phyloP scores from a whole-genome alignment of 495 filamentous ascomycete species.

The Tuber brumale region DNA sequence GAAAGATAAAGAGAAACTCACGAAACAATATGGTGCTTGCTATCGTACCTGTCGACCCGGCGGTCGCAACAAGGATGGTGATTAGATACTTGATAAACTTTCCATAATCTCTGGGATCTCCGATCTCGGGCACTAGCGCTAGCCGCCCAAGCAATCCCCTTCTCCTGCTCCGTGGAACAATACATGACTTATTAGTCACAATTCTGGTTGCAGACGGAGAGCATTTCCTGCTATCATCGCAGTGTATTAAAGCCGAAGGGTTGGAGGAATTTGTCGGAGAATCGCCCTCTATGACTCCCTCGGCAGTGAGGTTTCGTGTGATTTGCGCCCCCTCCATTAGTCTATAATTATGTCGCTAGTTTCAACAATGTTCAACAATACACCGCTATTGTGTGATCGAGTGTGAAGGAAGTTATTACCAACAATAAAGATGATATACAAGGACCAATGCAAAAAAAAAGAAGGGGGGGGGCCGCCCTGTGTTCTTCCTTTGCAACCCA shows the following conservation, averaged over 20 bases:
- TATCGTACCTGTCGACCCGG: constrained; percentile 71
- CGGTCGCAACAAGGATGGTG: constrained; percentile 69
- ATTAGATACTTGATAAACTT: constrained; percentile 75
- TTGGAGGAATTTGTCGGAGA: not conserved
- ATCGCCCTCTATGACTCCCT: not conserved
- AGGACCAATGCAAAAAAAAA: not conserved
- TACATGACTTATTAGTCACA: constrained; percentile 40
- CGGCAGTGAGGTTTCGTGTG: not conserved
- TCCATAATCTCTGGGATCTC: constrained; percentile 65
- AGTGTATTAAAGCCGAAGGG: not conserved
- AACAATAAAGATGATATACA: not conserved
- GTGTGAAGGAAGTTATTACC: not conserved
- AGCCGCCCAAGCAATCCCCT: constrained; percentile 69
- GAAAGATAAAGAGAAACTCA: constrained; percentile 46
- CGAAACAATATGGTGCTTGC: constrained; percentile 80
- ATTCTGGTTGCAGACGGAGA: constrained; percentile 9
- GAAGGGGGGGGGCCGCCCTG: not conserved
- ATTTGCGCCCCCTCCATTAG: not conserved
- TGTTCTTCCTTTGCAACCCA: not conserved
- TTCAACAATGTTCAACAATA: not conserved
- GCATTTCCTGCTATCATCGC: not conserved
- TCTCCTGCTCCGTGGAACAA: constrained; percentile 61
- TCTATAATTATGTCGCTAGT: not conserved
- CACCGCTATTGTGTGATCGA: not conserved
- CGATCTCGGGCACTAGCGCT: constrained; percentile 74